Conservation (phyloP, 352 stramenopile species). For the Phytopythium litorale region DNA sequence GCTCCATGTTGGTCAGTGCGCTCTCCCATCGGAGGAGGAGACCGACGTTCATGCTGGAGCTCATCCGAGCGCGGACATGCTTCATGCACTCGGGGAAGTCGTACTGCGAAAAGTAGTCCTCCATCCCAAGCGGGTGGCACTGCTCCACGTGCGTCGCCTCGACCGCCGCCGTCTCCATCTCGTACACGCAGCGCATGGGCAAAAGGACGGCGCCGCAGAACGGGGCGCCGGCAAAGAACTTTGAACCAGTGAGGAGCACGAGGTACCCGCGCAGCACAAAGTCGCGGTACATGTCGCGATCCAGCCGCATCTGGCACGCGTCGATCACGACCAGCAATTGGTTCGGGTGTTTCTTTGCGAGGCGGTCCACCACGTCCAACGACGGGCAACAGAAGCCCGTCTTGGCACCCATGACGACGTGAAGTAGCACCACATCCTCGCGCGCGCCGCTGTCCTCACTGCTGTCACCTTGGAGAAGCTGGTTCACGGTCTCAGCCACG, state of each 20-base stretch:
- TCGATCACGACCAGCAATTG: constrained; percentile 81
- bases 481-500: constrained; percentile 39
- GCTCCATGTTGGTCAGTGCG: constrained; percentile 76
- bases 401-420: constrained; percentile 85
- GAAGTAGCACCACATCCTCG: constrained; percentile 74
- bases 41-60: constrained; percentile 69
- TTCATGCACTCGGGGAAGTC: constrained; percentile 69
- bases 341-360: constrained; percentile 58
- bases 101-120: constrained; percentile 84
- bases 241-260: constrained; percentile 81
- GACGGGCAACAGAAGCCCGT: constrained; percentile 81
- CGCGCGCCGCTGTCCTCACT: not conserved
- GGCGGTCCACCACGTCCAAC: constrained; percentile 47
- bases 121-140: constrained; percentile 62
- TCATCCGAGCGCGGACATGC: constrained; percentile 47
- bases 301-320: constrained; percentile 83
- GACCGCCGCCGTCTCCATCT: constrained; percentile 69
- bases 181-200: constrained; percentile 66
- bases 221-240: constrained; percentile 84
- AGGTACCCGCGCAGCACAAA: constrained; percentile 65
- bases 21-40: constrained; percentile 80
- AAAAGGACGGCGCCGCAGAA: constrained; percentile 86
- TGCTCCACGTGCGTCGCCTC: constrained; percentile 46
- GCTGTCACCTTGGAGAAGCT: constrained; percentile 32
- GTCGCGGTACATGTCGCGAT: constrained; percentile 53